Evolutionary conservation across 106 monocot genomes (phyloP).

Genomic region (Acanthochlamys bracteata): DNA sequence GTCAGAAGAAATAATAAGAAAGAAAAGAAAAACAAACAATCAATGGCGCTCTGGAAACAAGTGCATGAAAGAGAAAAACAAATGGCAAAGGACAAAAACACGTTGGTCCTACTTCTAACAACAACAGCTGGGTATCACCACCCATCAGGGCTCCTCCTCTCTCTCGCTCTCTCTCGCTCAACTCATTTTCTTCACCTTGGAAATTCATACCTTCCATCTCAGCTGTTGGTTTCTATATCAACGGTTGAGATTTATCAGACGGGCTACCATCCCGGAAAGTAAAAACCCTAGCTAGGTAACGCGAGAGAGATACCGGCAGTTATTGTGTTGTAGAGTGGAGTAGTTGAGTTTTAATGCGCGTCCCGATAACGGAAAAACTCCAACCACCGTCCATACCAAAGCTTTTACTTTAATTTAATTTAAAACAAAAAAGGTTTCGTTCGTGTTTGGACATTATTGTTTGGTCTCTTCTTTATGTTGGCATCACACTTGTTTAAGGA

Average conservation of each 20-base stretch:
- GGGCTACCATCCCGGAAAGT: not conserved
- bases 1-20: not conserved
- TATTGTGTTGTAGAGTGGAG: not conserved
- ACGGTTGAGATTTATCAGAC: conserved; percentile 1
- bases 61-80: not conserved
- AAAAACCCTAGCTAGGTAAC: not conserved
- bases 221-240: not conserved
- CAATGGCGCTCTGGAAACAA: not conserved
- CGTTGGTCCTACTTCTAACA: not conserved
- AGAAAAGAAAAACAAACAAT: not conserved
- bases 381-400: not conserved
- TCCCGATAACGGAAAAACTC: conserved; percentile 1
- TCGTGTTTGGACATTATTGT: too few relatives aligned
- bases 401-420: not conserved
- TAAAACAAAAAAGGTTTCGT: not conserved
- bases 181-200: not conserved
- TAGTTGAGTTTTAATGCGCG: conserved; percentile 1
- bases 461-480: too few relatives aligned
- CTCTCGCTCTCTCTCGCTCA: not conserved
- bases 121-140: conserved; percentile 1
- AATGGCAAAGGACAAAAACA: not conserved
- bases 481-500: too few relatives aligned
- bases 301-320: not conserved
- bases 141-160: too few relatives aligned
- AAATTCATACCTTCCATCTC: not conserved